A percentile compares a stretch with the other conserved stretches of the same genome.
phyloP scores from a whole-genome alignment of 306 rosid species.

The Purshia tridentata region DNA sequence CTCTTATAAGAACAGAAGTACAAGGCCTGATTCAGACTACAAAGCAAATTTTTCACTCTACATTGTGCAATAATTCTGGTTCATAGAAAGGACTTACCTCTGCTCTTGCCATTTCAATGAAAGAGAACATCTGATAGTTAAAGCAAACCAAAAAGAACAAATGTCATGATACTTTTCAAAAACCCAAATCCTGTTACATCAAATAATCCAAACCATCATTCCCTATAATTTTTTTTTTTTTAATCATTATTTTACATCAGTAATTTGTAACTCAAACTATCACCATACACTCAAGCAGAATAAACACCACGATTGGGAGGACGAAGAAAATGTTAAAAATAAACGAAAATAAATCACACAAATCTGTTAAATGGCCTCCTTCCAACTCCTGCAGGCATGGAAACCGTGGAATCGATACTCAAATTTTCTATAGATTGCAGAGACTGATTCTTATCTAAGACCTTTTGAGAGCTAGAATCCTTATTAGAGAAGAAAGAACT shows the following conservation, averaged over 20 bases:
- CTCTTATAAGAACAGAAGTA: too few species aligned
- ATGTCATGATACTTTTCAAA: slow-evolving; percentile 14
- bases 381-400: slow-evolving; percentile 79
- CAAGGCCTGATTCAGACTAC: too few species aligned
- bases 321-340: slow-evolving; percentile 37
- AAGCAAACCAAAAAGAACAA: slow-evolving; percentile 19
- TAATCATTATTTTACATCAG: slow-evolving; percentile 50
- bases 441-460: slow-evolving; percentile 55
- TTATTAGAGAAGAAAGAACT: slow-evolving; percentile 49
- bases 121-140: too few species aligned
- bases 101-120: too few species aligned
- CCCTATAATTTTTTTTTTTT: slow-evolving; percentile 6
- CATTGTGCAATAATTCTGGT: too few species aligned
- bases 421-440: slow-evolving; percentile 57
- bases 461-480: slow-evolving; percentile 50
- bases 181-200: neutral
- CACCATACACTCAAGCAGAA: slow-evolving; percentile 48
- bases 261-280: slow-evolving; percentile 48
- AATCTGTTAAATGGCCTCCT: slow-evolving; percentile 96
- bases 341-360: slow-evolving; percentile 68
- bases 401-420: slow-evolving; percentile 86
- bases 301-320: slow-evolving; percentile 36
- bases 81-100: too few species aligned
- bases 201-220: slow-evolving; percentile 4
- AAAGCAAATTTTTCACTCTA: too few species aligned